Evolutionary conservation across 306 rosid genomes (phyloP), one percentile per base, ranked within the genome.

Genomic region (Potentilla sterilis): DNA sequence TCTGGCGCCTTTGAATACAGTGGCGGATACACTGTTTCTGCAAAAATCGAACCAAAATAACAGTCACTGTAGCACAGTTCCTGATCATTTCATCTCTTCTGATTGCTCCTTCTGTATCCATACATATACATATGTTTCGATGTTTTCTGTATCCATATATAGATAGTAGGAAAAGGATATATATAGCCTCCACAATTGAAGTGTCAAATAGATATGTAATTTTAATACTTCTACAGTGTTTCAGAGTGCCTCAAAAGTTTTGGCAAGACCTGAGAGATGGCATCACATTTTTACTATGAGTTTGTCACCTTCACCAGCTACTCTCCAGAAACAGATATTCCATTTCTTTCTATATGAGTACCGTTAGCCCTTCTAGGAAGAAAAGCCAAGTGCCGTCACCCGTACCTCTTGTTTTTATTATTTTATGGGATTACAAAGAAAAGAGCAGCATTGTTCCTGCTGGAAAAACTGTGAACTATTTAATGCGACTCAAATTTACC

Each of bases 31-130:
- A 54, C 89, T 21, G 84, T 83, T 76, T 75, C 96, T 0, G 77
- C 89, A 0, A 86, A 90, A 80, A 77, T 94, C 0, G 97, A 94
- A 80, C 98, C 98, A 57, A 94, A 94, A 80, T 95, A 88, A 84
- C 52, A 13, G 6, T 14, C 69, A 19, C 35, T 61, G 34, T 69
- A 32, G 34, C 58, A 3, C 9, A 61, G 59, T 46, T 40, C 37
- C 12, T 57, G 9, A 8, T 57, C 5, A 44, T 42, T 41, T 38
- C 70, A 55, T 70, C 41, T 65, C 67, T 55, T 48, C 48, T 67
- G 66, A 55, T 55, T 41, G 41, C 63, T 61, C 58, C 22, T 18
- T 37, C 42, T 51, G 62, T 61, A 43, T 70, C 61, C 69, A 54
- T 38, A 11, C 69, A 54, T 38, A 11, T 54, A 34, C 38, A 28